Evolutionary conservation across 768 basidiomycete species (phyloP), one percentile per base, ranked within the genome.

Genomic region (Myochromella boudieri): DNA sequence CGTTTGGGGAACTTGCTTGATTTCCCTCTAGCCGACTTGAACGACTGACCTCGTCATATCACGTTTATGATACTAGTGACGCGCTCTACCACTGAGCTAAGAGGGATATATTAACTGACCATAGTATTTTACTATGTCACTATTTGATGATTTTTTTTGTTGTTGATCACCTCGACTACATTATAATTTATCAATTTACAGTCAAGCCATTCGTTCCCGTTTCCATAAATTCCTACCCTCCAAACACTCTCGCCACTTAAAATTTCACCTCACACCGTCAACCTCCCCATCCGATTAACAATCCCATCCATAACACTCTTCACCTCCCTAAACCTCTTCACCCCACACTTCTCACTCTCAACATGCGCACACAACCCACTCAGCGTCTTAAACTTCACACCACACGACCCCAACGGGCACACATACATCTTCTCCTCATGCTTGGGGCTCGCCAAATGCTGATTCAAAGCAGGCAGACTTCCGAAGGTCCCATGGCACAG

Each of bases 361-460:
- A 87, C 72, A 59, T 87, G 84, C 64, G 81, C 78, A 34, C 75
- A 76, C 43, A 87, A 61, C 3, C 58, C 82, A 44, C 84, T 85
- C 25, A 87, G 69, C 11, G 79, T 74, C 6, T 42, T 51, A 57
- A 82, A 85, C 25, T 62, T 58, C 18, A 39, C 24, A 2, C 44
- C 55, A 55, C 85, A 87, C 9, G 61, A 63, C 6, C 44, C 49
- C 34, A 71, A 59, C 3, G 81, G 82, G 63, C 85, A 87, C 2
- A 72, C 54, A 55, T 82, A 86, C 2, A 74, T 67, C 58, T 68
- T 71, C 1, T 74, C 68, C 52, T 74, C 61, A 57, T 87, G 86
- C 2, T 57, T 66, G 2, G 86, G 81, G 61, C 85, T 86, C 40
- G 71, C 68, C 34, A 87, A 69, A 56, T 88, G 87, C 51, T 75